phyloP scores from a whole-genome alignment of 768 basidiomycete species.

The Auricularia cornea region DNA sequence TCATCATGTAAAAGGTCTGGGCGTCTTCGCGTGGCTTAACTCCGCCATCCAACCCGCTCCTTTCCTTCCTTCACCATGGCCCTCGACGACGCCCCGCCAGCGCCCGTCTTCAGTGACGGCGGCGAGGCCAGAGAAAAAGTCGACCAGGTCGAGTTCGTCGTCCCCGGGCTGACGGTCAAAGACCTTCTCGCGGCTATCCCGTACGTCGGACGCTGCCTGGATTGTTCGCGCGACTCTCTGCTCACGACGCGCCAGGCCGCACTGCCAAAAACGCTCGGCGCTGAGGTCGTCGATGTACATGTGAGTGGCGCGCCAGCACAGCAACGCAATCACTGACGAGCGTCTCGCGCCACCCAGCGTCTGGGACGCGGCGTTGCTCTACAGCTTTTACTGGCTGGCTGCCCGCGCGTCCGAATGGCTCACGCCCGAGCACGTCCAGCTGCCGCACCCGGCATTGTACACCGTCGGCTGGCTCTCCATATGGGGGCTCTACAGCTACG shows the following conservation, averaged over 20 bases:
- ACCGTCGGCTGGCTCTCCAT: constrained; percentile 51
- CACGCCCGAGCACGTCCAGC: constrained; percentile 38
- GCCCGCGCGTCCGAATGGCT: constrained; percentile 56
- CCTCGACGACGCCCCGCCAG: background rate
- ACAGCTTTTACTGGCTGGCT: constrained; percentile 61
- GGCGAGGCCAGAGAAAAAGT: background rate
- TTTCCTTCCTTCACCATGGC: background rate
- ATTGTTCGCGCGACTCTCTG: background rate
- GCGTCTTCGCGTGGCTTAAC: no score
- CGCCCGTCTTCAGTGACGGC: background rate
- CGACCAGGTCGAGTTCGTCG: constrained; percentile 16
- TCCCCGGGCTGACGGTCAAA: constrained; percentile 84
- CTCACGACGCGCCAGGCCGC: constrained; percentile 38
- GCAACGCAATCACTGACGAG: background rate
- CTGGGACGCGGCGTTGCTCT: constrained; percentile 70
- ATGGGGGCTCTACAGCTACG: constrained; percentile 78
- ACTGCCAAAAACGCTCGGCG: constrained; percentile 88
- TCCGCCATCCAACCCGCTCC: no score
- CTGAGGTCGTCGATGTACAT: constrained; percentile 70
- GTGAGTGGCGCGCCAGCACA: constrained; percentile 32
- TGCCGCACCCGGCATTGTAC: constrained; percentile 57
- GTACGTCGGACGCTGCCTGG: constrained; percentile 33
- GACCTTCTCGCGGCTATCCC: constrained; percentile 82
- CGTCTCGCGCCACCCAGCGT: constrained; percentile 32
- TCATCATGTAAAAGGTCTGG: no score